A percentile compares a stretch with the other conserved stretches of the same genome.
These are phyloP conservation scores for Chalciporus pseudorubinellus DNA, from an alignment of 768 basidiomycete species.

Conservation along the genomic window DNA sequence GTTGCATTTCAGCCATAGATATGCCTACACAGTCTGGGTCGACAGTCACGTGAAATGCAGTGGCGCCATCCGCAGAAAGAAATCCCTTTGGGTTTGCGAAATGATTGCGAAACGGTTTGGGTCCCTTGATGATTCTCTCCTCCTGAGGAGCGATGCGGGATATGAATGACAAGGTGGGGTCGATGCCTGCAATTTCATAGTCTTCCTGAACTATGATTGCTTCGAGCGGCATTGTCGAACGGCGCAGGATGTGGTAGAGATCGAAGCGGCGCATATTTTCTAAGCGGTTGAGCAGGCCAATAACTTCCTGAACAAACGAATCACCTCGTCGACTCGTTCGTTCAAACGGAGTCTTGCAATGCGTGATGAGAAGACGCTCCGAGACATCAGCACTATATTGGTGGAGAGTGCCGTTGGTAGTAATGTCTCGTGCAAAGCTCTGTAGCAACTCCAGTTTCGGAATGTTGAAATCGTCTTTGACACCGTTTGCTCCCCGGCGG, in stretches of 20 bases:
- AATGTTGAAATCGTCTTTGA: slow-evolving; percentile 5
- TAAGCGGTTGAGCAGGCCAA: slow-evolving; percentile 1
- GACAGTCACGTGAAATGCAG: neutral
- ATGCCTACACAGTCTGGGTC: neutral
- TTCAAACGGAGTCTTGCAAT: slow-evolving; percentile 26
- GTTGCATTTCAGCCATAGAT: neutral
- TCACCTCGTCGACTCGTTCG: slow-evolving; percentile 14
- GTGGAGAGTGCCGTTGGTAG: slow-evolving; percentile 15
- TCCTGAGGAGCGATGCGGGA: neutral
- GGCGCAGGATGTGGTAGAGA: neutral
- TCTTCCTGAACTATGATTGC: neutral
- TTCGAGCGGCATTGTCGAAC: fast-evolving
- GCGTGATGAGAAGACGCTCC: too few relatives aligned
- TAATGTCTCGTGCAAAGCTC: slow-evolving; percentile 14
- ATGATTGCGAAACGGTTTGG: neutral
- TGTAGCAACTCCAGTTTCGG: slow-evolving; percentile 3
- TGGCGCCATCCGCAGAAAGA: neutral
- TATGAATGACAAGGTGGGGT: neutral
- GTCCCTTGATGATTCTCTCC: neutral
- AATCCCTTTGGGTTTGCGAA: neutral
- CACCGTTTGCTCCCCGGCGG: neutral
- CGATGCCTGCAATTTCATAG: neutral
- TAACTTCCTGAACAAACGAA: slow-evolving; percentile 17
- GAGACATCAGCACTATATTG: slow-evolving; percentile 28
- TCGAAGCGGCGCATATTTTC: slow-evolving; percentile 8